Evolutionary conservation across 1,284 basidiomycete species (phyloP), one percentile per base, ranked within the genome.

Genomic region (Ganoderma lingzhi): DNA sequence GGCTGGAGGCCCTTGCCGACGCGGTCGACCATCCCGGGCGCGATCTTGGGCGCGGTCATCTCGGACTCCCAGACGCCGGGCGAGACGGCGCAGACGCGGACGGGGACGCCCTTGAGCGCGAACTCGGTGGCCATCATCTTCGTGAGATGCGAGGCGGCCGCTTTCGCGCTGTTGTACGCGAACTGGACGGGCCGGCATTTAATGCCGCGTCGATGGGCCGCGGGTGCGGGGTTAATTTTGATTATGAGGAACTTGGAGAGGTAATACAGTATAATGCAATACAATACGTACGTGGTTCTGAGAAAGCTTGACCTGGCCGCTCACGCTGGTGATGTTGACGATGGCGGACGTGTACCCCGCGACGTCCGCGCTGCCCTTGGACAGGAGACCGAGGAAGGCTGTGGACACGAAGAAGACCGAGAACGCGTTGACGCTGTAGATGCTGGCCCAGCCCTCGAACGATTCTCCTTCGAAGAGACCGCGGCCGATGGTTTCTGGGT

Each of bases 301-400:
- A 0, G 90, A 86, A 17, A 91, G 71, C 77, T 92, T 93, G 69
- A 86, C 84, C 45, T 90, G 66, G 2, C 92, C 93, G 68, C 90
- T 91, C 67, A 95, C 90, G 60, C 90, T 93, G 1, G 92, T 92
- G 72, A 90, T 90, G 78, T 93, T 94, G 75, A 95, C 87, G 37
- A 95, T 88, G 62, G 80, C 86, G 10, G 91, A 88, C 19, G 87
- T 87, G 76, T 86, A 89, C 6, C 83, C 84, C 9, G 82, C 80
- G 42, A 80, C 79, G 68, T 92, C 90, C 71, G 86, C 83, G 48
- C 90, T 88, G 39, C 92, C 93, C 72, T 89, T 90, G 63, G 88
- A 87, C 37, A 95, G 86, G 30, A 95, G 82, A 6, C 90, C 93
- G 53, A 94, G 80, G 80, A 94, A 93, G 0, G 92, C 93, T 9